These are phyloP conservation scores for Prunus mongolica DNA, from an alignment of 306 rosid species.

Conservation along the genomic window DNA sequence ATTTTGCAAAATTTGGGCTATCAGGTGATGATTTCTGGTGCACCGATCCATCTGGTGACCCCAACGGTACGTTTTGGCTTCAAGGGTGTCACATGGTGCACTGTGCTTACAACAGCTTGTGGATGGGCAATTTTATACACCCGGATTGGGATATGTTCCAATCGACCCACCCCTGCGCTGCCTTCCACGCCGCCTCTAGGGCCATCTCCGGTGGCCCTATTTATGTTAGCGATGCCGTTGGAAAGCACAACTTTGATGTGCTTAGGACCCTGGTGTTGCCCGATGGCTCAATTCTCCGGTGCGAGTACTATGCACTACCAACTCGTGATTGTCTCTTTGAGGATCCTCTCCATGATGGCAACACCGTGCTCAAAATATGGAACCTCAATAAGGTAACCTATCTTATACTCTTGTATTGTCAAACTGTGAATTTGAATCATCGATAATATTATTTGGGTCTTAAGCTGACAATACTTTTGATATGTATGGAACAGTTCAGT, in stretches of 20 bases:
- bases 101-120: constrained; percentile 85
- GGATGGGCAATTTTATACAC: constrained; percentile 97
- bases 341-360: constrained; percentile 89
- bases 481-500: constrained; percentile 37
- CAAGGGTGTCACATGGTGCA: constrained; percentile 99
- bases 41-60: constrained; percentile 87
- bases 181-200: constrained; percentile 90
- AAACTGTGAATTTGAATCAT: neutral
- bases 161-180: constrained; percentile 89
- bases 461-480: neutral
- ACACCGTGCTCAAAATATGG: constrained; percentile 94
- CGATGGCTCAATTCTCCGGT: constrained; percentile 84
- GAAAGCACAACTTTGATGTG: constrained; percentile 74
- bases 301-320: constrained; percentile 78
- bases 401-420: neutral
- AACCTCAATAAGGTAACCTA: constrained; percentile 71
- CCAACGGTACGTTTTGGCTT: constrained; percentile 88
- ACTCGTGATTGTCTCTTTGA: constrained; percentile 75
- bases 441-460: neutral
- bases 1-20: neutral
- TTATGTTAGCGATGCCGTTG: constrained; percentile 74
- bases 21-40: constrained; percentile 97
- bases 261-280: constrained; percentile 70
- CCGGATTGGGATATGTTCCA: constrained; percentile 99
- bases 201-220: constrained; percentile 97